Conservation (phyloP, 352 stramenopile genomes). For the Phytophthora fragariae region DNA sequence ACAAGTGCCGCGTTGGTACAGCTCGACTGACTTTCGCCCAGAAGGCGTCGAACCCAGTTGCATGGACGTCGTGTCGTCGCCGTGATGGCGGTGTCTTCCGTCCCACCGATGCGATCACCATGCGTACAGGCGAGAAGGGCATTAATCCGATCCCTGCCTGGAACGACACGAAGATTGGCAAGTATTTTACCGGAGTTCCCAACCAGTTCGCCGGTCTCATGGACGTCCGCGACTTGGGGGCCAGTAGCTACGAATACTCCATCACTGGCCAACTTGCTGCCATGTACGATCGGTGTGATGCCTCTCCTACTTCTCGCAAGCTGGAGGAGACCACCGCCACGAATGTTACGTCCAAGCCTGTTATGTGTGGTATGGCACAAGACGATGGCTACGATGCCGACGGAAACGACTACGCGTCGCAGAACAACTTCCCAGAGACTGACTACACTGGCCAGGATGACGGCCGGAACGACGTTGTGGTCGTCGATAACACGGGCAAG, state of each 20-base stretch:
- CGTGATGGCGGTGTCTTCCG: constrained; percentile 48
- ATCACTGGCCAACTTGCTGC: constrained; percentile 51
- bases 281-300: constrained; percentile 54
- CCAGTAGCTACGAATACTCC: constrained; percentile 69
- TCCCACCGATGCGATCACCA: constrained; percentile 47
- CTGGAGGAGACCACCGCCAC: constrained; percentile 17
- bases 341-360: constrained; percentile 12
- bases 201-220: constrained; percentile 56
- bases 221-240: constrained; percentile 53
- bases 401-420: constrained; percentile 27
- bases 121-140: constrained; percentile 52
- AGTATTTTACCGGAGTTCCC: constrained; percentile 49
- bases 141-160: constrained; percentile 46
- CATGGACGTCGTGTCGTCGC: constrained; percentile 55
- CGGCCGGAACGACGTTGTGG: constrained; percentile 21
- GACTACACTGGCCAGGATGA: constrained; percentile 35
- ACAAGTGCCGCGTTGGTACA: constrained; percentile 71
- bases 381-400: constrained; percentile 20
- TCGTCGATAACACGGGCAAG: constrained; percentile 24
- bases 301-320: constrained; percentile 28
- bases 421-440: constrained; percentile 40
- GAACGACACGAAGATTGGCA: constrained; percentile 46
- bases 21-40: constrained; percentile 51
- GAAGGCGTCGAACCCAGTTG: constrained; percentile 54
- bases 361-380: background rate